These are phyloP conservation scores for Westerdykella aurantiaca DNA, from an alignment of 2,329 filamentous ascomycete genomes.

Conservation along the genomic window DNA sequence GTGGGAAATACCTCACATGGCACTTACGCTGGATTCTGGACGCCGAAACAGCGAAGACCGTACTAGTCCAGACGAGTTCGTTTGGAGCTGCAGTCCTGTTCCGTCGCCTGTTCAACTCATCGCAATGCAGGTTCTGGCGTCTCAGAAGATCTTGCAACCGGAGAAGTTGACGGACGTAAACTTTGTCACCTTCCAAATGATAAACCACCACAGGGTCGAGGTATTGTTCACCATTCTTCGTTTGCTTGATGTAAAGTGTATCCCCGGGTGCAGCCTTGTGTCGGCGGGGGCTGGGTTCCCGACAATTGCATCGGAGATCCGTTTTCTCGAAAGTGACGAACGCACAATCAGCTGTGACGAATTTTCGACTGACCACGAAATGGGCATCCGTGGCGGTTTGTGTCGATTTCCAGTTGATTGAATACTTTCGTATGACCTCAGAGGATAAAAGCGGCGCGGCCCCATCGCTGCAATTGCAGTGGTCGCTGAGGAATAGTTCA, in stretches of 20 bases:
- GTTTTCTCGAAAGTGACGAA: conserved; percentile 55
- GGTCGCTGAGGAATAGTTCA: conserved; percentile 70
- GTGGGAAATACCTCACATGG: conserved; percentile 51
- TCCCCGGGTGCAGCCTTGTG: conserved; percentile 44
- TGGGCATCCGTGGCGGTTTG: conserved; percentile 38
- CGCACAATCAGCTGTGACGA: conserved; percentile 53
- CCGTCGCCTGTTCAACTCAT: conserved; percentile 12
- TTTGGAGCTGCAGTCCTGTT: conserved; percentile 43
- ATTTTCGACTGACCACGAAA: conserved; percentile 67
- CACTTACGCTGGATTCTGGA: conserved; percentile 52
- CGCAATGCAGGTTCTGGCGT: not conserved
- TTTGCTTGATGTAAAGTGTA: conserved; percentile 50
- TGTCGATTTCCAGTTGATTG: conserved; percentile 54
- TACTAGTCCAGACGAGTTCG: conserved; percentile 53
- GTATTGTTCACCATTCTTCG: conserved; percentile 14
- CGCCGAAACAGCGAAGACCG: conserved; percentile 36
- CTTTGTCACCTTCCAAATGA: conserved; percentile 24
- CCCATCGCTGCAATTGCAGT: conserved; percentile 62
- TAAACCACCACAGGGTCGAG: conserved; percentile 61
- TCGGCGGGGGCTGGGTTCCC: conserved; percentile 2
- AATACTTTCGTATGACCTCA: conserved; percentile 54
- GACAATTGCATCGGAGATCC: conserved; percentile 53
- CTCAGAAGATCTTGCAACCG: conserved; percentile 36
- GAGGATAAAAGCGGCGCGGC: conserved; percentile 42
- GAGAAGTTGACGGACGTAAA: conserved; percentile 49